phyloP scores from a whole-genome alignment of 228 moss, liverwort and hornwort species.

The Sphagnum fallax region DNA sequence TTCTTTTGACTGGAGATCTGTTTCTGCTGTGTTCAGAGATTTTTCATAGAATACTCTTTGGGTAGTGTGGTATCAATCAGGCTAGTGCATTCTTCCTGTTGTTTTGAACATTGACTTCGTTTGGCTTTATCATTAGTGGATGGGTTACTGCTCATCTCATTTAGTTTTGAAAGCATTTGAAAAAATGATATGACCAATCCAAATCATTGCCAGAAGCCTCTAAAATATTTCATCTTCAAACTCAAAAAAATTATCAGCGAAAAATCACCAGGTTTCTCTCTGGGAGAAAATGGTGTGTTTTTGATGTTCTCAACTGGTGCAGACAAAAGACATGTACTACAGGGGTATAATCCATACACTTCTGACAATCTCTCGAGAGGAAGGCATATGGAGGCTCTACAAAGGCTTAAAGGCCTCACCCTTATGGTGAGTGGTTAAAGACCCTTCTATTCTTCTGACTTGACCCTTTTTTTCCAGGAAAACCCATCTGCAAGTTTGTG shows the following conservation, averaged over 20 bases:
- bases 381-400: conserved; percentile 28
- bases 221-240: background rate
- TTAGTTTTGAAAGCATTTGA: no score
- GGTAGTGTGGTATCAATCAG: background rate
- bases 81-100: no score
- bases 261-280: background rate
- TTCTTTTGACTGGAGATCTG: background rate
- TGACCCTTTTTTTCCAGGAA: no score
- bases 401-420: conserved; percentile 38
- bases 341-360: conserved; percentile 47
- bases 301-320: background rate
- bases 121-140: no score
- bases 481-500: no score
- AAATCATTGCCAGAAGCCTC: background rate
- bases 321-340: conserved; percentile 50
- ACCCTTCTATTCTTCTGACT: background rate
- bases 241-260: background rate
- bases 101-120: no score
- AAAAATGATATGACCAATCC: no score
- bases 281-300: background rate
- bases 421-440: conserved; percentile 20
- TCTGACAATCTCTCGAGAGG: conserved; percentile 22
- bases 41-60: background rate
- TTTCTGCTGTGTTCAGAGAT: background rate
- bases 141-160: no score